Conservation (phyloP, 2,329 filamentous ascomycete species). For the Niveomyces coronatus region DNA sequence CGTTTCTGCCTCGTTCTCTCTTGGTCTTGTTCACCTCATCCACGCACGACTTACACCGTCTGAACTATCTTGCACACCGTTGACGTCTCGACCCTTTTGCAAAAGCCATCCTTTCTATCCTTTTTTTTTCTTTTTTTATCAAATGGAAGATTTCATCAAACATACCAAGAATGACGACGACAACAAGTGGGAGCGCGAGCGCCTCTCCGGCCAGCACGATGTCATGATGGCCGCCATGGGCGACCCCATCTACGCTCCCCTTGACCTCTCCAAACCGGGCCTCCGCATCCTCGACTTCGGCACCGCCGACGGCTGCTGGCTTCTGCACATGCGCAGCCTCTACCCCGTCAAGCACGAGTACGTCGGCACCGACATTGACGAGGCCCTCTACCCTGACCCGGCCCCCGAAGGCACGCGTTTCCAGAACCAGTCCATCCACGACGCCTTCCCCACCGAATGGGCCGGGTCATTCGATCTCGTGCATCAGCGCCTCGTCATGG, state of each 20-base stretch:
- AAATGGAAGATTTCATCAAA: slow-evolving; percentile 1
- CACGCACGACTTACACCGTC: background rate
- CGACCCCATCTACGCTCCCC: slow-evolving; percentile 6
- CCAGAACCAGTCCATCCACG: slow-evolving; percentile 6
- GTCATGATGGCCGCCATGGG: slow-evolving; percentile 7
- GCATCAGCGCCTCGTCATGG: slow-evolving; percentile 7
- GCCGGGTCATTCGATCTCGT: slow-evolving; percentile 7
- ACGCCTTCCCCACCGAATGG: slow-evolving; percentile 5
- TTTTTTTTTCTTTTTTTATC: background rate
- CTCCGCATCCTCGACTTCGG: slow-evolving; percentile 7
- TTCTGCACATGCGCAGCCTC: slow-evolving; percentile 8
- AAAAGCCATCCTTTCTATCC: background rate
- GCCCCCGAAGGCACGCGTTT: background rate
- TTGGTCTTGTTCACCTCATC: background rate
- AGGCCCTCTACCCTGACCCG: slow-evolving; percentile 5
- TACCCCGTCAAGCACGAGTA: slow-evolving; percentile 1
- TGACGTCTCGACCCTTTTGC: background rate
- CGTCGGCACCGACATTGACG: slow-evolving; percentile 8
- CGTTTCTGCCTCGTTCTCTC: background rate
- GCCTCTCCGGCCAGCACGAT: slow-evolving; percentile 7
- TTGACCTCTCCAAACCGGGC: slow-evolving; percentile 4
- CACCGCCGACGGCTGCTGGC: slow-evolving; percentile 8
- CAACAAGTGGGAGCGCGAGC: slow-evolving; percentile 3
- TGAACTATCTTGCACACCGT: background rate
- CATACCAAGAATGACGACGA: slow-evolving; percentile 1